Percentiles rank a stretch among this genome's conserved stretches.
Conservation (phyloP, 1,284 basidiomycete genomes). For the Cryptococcus neoformans region DNA sequence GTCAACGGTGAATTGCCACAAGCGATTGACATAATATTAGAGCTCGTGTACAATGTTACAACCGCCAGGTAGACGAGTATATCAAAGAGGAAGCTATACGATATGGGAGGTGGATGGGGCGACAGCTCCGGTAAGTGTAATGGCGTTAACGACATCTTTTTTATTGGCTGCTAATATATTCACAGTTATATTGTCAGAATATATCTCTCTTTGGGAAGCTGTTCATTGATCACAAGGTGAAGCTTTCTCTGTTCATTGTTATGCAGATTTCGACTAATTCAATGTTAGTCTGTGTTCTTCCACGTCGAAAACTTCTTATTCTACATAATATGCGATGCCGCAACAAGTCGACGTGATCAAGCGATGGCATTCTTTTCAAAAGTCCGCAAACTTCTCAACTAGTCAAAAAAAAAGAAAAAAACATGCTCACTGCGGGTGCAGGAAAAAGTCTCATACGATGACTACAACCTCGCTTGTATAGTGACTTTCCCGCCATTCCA, state of each 20-base stretch:
- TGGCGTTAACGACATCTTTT: constrained; percentile 1
- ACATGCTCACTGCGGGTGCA: constrained; percentile 40
- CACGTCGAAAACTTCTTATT: constrained; percentile 72
- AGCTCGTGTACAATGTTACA: constrained; percentile 66
- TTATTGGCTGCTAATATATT: constrained; percentile 6
- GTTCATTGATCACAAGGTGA: constrained; percentile 91
- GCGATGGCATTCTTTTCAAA: constrained; percentile 96
- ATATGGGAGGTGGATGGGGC: constrained; percentile 97
- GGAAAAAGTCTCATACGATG: constrained; percentile 95
- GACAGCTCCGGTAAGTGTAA: constrained; percentile 64
- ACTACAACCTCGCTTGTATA: constrained; percentile 97
- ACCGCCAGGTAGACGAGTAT: constrained; percentile 88
- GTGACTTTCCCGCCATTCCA: constrained; percentile 94
- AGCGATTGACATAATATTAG: constrained; percentile 49
- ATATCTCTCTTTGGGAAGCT: constrained; percentile 93
- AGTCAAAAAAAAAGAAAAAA: background rate
- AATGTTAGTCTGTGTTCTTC: constrained; percentile 76
- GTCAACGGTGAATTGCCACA: background rate
- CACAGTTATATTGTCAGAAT: constrained; percentile 91
- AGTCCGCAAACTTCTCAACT: constrained; percentile 48
- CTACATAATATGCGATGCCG: constrained; percentile 86
- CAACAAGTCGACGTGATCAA: constrained; percentile 68
- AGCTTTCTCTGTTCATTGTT: constrained; percentile 1
- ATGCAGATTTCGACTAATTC: background rate
- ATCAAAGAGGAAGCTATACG: constrained; percentile 80